A percentile compares a stretch with the other conserved stretches of the same genome.
These are phyloP conservation scores for Geum urbanum DNA, from an alignment of 306 rosid genomes.

Conservation along the genomic window DNA sequence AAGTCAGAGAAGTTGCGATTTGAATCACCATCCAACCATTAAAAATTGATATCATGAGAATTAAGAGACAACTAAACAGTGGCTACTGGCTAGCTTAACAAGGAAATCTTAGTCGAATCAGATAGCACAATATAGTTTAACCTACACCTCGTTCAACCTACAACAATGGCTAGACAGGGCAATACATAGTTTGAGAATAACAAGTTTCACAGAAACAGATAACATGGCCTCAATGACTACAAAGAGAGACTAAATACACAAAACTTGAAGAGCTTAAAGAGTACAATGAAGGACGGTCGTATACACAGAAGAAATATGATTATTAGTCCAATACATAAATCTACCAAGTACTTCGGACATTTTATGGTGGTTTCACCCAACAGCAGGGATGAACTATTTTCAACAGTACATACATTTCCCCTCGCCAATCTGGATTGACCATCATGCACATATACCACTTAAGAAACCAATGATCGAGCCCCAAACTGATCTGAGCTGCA, in stretches of 20 bases:
- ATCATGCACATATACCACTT: neutral
- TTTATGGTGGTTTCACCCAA: conserved; percentile 18
- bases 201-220: neutral
- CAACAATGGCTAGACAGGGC: conserved; percentile 13
- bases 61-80: neutral
- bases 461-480: neutral
- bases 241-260: conserved; percentile 8
- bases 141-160: neutral
- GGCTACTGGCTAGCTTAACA: neutral
- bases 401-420: conserved; percentile 3
- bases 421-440: neutral
- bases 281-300: neutral
- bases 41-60: neutral
- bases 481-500: conserved; percentile 16
- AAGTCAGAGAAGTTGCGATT: too few relatives aligned
- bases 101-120: neutral
- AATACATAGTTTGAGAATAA: neutral
- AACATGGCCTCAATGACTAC: conserved; percentile 10
- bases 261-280: conserved; percentile 14
- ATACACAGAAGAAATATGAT: conserved; percentile 24
- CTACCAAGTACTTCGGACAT: conserved; percentile 12
- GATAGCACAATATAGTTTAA: too few relatives aligned
- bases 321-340: conserved; percentile 23
- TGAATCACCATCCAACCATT: too few relatives aligned
- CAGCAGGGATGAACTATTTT: conserved; percentile 10